Conservation (phyloP, 2,329 filamentous ascomycete species). For the Myotisia sp. region DNA sequence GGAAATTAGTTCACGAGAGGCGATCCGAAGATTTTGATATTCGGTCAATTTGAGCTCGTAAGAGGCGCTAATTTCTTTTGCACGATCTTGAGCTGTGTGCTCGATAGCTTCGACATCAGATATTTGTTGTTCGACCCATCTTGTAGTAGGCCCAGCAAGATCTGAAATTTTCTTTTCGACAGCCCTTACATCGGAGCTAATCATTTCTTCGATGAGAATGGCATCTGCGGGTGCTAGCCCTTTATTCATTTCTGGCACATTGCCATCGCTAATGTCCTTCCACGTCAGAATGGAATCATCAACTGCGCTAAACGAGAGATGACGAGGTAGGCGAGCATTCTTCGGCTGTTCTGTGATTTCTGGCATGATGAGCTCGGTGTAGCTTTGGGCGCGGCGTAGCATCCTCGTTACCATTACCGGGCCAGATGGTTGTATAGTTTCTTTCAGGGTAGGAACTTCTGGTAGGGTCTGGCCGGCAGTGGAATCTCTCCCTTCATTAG, state of each 20-base stretch:
- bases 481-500: not conserved
- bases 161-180: constrained; percentile 25
- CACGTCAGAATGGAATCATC: constrained; percentile 31
- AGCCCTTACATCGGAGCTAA: constrained; percentile 24
- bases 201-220: constrained; percentile 26
- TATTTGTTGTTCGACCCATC: constrained; percentile 32
- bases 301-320: constrained; percentile 35
- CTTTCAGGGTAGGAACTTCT: not conserved
- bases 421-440: not conserved
- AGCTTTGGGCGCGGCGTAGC: constrained; percentile 27
- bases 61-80: constrained; percentile 49
- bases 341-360: constrained; percentile 12
- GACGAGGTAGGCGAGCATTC: constrained; percentile 27
- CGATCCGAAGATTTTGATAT: constrained; percentile 53
- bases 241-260: constrained; percentile 22
- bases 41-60: constrained; percentile 58
- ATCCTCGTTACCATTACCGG: constrained; percentile 6
- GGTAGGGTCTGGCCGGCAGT: not conserved
- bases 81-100: constrained; percentile 46
- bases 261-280: constrained; percentile 18
- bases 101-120: constrained; percentile 44
- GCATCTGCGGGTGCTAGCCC: constrained; percentile 28
- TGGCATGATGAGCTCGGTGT: constrained; percentile 14
- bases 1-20: constrained; percentile 53
- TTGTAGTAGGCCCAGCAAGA: constrained; percentile 24